Evolutionary conservation across 2,329 filamentous ascomycete species (phyloP), one percentile per base, ranked within the genome.

Genomic region (Fusarium brevicatenulatum): DNA sequence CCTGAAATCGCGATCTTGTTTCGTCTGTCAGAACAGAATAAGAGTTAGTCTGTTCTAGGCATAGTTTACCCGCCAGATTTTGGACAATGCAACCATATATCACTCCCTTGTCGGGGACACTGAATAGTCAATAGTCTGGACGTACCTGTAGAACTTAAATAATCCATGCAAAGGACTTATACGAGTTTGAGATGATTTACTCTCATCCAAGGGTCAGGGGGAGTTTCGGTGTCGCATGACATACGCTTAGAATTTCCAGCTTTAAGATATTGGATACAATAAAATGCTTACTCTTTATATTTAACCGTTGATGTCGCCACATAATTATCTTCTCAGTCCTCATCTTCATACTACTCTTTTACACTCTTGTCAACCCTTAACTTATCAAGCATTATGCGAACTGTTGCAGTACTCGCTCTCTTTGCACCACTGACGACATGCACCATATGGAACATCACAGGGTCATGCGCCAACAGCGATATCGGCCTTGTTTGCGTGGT

Each of bases 61-160:
- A 10, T 15, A 34, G 47, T 23, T 34, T 9, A n/a, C 21, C 2
- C 2, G 11, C 8, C 16, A 34, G 5, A 5, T 19, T 28, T 34
- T 8, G 7, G 16, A 19, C 47, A 11, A 23, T 50, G 16, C 10
- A 12, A 50, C 15, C 1, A 9, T 19, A 15, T 34, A 7, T 11
- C 28, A 32, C 21, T 50, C 5, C 21, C 47, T 34, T 21, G 9
- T n/a, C n/a, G n/a, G n/a, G n/a, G 10, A n/a, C 23, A 37, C 13
- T 3, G 4, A n/a, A n/a, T n/a, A n/a, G n/a, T n/a, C n/a, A 9
- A 21, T 19, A 12, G 9, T 21, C 12, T 4, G 9, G 3, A 23
- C 2, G 3, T 13, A 7, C 7, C 9, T 25, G 5, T 18, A 7
- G 21, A 25, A 13, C 1, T 34, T 46, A 21, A 34, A 32, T 16